phyloP scores from a whole-genome alignment of 2,329 filamentous ascomycete genomes.

The Sporothrix inflata region DNA sequence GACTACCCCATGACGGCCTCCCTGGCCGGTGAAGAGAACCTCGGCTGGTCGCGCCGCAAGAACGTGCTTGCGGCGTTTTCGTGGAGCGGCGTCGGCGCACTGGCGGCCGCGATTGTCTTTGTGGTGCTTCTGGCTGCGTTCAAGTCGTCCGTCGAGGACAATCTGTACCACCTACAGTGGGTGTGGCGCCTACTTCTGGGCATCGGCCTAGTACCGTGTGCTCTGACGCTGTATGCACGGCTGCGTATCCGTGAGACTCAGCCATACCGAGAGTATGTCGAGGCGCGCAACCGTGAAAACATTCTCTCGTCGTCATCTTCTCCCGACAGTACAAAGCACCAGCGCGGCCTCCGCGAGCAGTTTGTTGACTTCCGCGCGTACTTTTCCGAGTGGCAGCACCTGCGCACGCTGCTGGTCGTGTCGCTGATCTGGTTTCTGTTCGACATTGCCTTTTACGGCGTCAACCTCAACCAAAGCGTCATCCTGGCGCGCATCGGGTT shows the following conservation, averaged over 20 bases:
- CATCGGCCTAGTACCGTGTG: not conserved
- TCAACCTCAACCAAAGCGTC: slow-evolving; percentile 64
- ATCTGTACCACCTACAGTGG: not conserved
- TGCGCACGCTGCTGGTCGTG: not conserved
- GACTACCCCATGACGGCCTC: slow-evolving; percentile 9
- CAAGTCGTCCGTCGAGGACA: not conserved
- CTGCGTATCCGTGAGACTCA: not conserved
- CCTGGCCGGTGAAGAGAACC: slow-evolving; percentile 3
- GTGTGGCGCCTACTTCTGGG: not conserved
- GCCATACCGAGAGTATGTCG: not conserved
- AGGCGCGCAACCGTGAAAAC: not conserved
- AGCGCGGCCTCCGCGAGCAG: not conserved
- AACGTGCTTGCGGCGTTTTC: not conserved
- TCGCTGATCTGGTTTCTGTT: slow-evolving; percentile 15
- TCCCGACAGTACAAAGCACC: not conserved
- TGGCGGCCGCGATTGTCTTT: not conserved
- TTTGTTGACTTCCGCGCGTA: not conserved
- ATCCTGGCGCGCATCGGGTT: slow-evolving; percentile 65
- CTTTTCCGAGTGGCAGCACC: not conserved
- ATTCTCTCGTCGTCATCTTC: not conserved
- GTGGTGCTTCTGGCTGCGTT: not conserved
- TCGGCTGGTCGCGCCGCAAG: slow-evolving; percentile 4
- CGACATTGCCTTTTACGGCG: slow-evolving; percentile 56
- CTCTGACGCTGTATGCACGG: not conserved
- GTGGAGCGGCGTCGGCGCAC: slow-evolving; percentile 1